Evolutionary conservation across 1,139 yeast genomes (phyloP), one percentile per base, ranked within the genome.

Genomic region (Debaryomyces robertsiae): DNA sequence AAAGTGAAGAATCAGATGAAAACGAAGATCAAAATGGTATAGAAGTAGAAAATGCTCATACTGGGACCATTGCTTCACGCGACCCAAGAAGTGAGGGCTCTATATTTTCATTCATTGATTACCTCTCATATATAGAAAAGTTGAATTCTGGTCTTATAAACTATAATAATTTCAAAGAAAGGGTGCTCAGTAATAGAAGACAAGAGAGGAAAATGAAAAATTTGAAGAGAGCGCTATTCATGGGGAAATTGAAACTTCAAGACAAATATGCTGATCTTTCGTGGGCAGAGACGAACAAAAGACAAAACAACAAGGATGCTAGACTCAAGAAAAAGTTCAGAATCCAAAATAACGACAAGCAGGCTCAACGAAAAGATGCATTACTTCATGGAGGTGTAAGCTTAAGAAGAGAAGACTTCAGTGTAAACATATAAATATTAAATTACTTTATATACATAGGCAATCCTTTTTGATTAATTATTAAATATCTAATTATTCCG

Each of bases 311-410:
- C 28, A 19, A 23, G 9, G 34, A 27, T 14, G 30, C 27, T 7
- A 33, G 14, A 28, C 17, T 18, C 6, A 33, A 35, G 11, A 39
- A 27, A 13, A 38, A 37, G 19, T 32, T 27, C 13, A 18, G 32
- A 32, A 15, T 41, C 38, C 24, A 28, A 35, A 29, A 32, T 32
- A 13, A 45, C 38, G 27, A 30, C 38, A 7, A 32, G 30, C n/a
- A 43, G 30, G 27, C 38, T 11, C 35, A 32, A 10, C 36, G 37
- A 24, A 38, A 32, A 23, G 38, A 39, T 28, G 49, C 49, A 30
- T 32, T 46, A 25, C 15, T 35, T 11, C 49, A 46, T 19, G 49
- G 49, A 3, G 48, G 49, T 9, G 18, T 43, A 24, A 34, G 31
- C 10, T 9, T 46, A 24, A 36, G 38, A 14, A 41, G 39, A 14